Evolutionary conservation across 2,329 filamentous ascomycete species (phyloP).

Genomic region (Aspergillus hiratsukae): DNA sequence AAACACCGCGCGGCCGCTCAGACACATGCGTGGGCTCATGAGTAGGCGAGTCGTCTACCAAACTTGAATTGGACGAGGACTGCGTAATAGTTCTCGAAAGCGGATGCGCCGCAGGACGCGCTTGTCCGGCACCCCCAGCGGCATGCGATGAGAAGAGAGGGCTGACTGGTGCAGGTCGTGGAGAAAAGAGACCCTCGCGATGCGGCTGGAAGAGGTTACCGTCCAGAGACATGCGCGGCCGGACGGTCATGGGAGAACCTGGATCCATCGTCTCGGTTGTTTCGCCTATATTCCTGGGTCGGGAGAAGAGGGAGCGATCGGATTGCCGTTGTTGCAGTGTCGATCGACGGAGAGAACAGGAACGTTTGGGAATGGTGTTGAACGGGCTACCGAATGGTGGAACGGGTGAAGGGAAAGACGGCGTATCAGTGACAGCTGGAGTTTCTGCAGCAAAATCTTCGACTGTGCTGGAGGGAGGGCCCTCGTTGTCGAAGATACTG

Average conservation of each 20-base stretch:
- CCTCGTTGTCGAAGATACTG: slow-evolving; percentile 66
- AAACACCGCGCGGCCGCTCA: slow-evolving; percentile 50
- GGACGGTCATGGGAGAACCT: slow-evolving; percentile 51
- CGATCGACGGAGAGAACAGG: slow-evolving; percentile 76
- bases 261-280: slow-evolving; percentile 53
- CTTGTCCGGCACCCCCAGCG: slow-evolving; percentile 28
- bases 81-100: slow-evolving; percentile 82
- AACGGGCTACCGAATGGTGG: slow-evolving; percentile 41
- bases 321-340: slow-evolving; percentile 80
- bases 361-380: slow-evolving; percentile 60
- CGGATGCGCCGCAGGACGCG: slow-evolving; percentile 61
- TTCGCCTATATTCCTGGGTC: slow-evolving; percentile 30
- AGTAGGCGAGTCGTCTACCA: slow-evolving; percentile 67
- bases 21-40: slow-evolving; percentile 54
- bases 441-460: slow-evolving; percentile 28
- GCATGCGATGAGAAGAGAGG: slow-evolving; percentile 33
- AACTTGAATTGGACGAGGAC: slow-evolving; percentile 75
- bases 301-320: slow-evolving; percentile 56
- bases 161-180: slow-evolving; percentile 53
- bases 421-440: slow-evolving; percentile 21
- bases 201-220: slow-evolving; percentile 62
- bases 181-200: slow-evolving; percentile 63
- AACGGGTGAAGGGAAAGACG: slow-evolving; percentile 29
- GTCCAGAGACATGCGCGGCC: slow-evolving; percentile 73
- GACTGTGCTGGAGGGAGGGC: slow-evolving; percentile 17